Evolutionary conservation across 169 alveolate genomes (phyloP).

Genomic region (Eimeria falciformis): DNA sequence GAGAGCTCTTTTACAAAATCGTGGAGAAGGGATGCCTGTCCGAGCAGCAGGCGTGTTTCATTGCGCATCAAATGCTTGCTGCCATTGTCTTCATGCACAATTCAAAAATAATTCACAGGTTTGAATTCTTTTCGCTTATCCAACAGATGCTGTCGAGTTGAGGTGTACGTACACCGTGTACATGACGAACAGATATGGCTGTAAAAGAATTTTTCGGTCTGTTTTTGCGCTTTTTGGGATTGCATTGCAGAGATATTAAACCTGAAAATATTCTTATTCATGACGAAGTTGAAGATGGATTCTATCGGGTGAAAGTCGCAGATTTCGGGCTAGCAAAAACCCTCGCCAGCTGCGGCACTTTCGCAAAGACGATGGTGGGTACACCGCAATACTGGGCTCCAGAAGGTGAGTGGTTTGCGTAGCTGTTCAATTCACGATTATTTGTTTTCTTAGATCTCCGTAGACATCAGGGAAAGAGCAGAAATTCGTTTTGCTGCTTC

Average conservation of each 20-base stretch:
- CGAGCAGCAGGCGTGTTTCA: conserved; percentile 81
- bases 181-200: not conserved
- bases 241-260: conserved; percentile 73
- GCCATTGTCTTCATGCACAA: conserved; percentile 81
- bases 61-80: conserved; percentile 78
- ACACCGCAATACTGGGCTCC: conserved; percentile 83
- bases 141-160: not conserved
- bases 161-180: not conserved
- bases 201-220: not conserved
- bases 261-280: conserved; percentile 83
- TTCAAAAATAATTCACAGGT: conserved; percentile 78
- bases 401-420: conserved; percentile 1
- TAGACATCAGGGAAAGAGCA: not conserved
- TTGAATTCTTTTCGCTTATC: not conserved
- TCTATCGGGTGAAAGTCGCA: conserved; percentile 80
- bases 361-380: conserved; percentile 83
- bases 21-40: conserved; percentile 81
- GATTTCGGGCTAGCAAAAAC: conserved; percentile 84
- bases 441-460: not conserved
- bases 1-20: conserved; percentile 88
- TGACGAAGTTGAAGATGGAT: conserved; percentile 76
- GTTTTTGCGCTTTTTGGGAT: not conserved
- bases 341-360: conserved; percentile 69
- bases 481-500: not conserved
- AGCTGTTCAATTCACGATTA: not conserved